These are phyloP conservation scores for Mycena vitilis DNA, from an alignment of 768 basidiomycete species.

Conservation along the genomic window DNA sequence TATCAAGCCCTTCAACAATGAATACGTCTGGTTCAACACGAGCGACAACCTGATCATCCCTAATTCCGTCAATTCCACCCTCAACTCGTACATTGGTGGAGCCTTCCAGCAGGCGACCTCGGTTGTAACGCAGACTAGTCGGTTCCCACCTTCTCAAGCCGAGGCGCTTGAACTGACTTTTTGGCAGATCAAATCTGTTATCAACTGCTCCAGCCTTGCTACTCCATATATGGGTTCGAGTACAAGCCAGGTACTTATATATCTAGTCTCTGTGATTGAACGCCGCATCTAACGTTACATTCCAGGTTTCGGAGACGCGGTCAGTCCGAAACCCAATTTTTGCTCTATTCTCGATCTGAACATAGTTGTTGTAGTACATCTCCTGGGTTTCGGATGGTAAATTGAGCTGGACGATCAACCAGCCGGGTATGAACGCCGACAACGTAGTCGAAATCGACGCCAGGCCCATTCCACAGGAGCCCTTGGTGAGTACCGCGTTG, in stretches of 20 bases:
- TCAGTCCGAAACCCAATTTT: conserved; percentile 45
- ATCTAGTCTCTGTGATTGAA: too few species aligned
- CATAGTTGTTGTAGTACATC: conserved; percentile 66
- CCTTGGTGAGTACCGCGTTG: conserved; percentile 64
- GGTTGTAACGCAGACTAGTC: conserved; percentile 70
- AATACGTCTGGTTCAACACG: conserved; percentile 77
- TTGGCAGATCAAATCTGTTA: conserved; percentile 76
- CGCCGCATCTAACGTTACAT: too few species aligned
- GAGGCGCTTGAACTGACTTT: conserved; percentile 20
- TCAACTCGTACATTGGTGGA: conserved; percentile 81
- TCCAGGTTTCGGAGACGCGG: conserved; percentile 62
- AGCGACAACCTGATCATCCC: conserved; percentile 67
- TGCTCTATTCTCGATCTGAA: neutral
- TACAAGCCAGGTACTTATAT: conserved; percentile 69
- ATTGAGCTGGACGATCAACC: conserved; percentile 77
- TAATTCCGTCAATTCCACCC: conserved; percentile 59
- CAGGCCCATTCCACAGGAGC: conserved; percentile 84
- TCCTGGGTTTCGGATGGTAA: conserved; percentile 77
- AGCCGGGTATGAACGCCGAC: conserved; percentile 70
- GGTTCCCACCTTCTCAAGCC: conserved; percentile 32
- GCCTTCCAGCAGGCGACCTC: conserved; percentile 89
- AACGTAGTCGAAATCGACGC: conserved; percentile 67
- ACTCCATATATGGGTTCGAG: conserved; percentile 83
- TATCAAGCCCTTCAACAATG: conserved; percentile 78
- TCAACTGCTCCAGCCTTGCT: conserved; percentile 59